Conservation (phyloP, 129 eudicot genomes). For the carrot (Daucus carota) region DNA sequence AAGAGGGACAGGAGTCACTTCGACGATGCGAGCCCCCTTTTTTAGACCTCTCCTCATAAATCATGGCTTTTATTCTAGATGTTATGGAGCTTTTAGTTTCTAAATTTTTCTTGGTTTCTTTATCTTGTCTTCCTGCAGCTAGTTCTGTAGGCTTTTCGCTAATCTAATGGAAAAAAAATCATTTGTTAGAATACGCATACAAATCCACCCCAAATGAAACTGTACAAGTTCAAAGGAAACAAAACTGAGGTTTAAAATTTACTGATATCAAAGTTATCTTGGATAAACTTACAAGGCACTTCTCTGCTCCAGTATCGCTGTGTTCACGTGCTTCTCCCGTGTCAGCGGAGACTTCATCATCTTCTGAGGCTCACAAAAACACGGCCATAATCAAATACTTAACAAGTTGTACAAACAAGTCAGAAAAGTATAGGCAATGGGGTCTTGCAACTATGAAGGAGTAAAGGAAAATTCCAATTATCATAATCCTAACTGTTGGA, state of each 20-base stretch:
- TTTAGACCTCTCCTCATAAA: slow-evolving; percentile 45
- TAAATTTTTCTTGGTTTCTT: slow-evolving; percentile 18
- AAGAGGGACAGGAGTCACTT: slow-evolving; percentile 40
- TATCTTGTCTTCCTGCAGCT: slow-evolving; percentile 4
- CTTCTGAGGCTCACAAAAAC: slow-evolving; percentile 12
- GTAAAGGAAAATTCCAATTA: not conserved
- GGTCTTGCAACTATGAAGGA: not conserved
- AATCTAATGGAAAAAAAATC: slow-evolving; percentile 22
- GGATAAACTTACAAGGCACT: slow-evolving; percentile 19
- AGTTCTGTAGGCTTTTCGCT: slow-evolving; percentile 24
- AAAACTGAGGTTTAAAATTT: not conserved
- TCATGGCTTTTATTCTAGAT: slow-evolving; percentile 44
- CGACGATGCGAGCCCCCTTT: slow-evolving; percentile 49
- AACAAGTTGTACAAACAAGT: not conserved
- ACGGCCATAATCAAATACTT: not conserved
- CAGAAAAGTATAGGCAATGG: not conserved
- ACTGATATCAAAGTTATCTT: not conserved
- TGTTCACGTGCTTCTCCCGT: slow-evolving; percentile 13
- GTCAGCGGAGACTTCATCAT: slow-evolving; percentile 1
- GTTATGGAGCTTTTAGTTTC: slow-evolving; percentile 46
- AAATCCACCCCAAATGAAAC: not conserved
- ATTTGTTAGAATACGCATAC: too few species aligned
- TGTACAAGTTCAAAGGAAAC: not conserved
- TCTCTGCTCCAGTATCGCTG: not conserved
- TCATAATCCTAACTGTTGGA: not conserved